Evolutionary conservation across 306 rosid species (phyloP), one percentile per base, ranked within the genome.

Genomic region (Trifolium dubium): DNA sequence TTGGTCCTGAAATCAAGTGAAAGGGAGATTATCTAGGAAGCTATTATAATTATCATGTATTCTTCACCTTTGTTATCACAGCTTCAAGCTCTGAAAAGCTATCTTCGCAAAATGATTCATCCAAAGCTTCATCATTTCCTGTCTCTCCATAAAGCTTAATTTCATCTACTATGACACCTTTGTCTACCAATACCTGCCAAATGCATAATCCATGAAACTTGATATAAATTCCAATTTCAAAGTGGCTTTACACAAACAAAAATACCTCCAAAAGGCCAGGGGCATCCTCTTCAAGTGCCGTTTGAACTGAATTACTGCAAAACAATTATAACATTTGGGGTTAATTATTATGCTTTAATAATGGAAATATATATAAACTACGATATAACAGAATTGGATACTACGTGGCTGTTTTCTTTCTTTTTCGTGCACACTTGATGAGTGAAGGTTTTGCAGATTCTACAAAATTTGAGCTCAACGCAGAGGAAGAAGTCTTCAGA

Each of bases 231-330:
- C 56, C 60, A 71, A 75, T 32, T 72, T 77, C 65, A 61, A 46
- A 77, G 49, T 49, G 55, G 72, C 65, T 59, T 73, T 69, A 87
- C 63, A 61, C 41, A 46, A 76, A 77, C 67, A 37, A 62, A 64
- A 73, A 47, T 62, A 91, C 98, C 97, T 88, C 87, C 80, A 93
- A 81, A 15, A 93, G 98, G 73, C 98, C 98, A 63, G 98, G 98
- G 72, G 94, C 98, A 86, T 91, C 98, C 82, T 93, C 98, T 82
- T 91, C 96, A 46, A 93, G 77, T 19, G 96, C 97, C 47, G 90
- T 83, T 84, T 91, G 76, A 85, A 91, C 65, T 9, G 96, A 91
- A 82, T 91, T 91, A 79, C 98, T 93, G 88, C 82, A 89, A 74
- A 72, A 80, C 13, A 43, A 39, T 62, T 69, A 29, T 69, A 43